phyloP scores from a whole-genome alignment of 1,284 basidiomycete genomes.

The Sporisorium exsertum region DNA sequence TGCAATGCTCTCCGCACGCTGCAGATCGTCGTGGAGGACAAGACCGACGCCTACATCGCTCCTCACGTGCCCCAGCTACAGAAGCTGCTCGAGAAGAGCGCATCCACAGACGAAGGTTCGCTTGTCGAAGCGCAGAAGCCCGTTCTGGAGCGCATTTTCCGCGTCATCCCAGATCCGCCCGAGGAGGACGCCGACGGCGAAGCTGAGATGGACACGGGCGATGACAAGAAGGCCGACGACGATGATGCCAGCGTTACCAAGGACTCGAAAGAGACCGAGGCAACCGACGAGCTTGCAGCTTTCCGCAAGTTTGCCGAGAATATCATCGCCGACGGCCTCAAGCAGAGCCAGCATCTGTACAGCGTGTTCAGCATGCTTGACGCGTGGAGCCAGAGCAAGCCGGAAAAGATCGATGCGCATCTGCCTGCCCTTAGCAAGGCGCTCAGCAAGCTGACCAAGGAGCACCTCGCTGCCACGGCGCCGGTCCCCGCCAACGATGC shows the following conservation, averaged over 20 bases:
- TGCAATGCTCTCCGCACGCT: conserved; percentile 89
- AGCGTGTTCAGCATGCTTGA: conserved; percentile 88
- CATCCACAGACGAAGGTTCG: conserved; percentile 49
- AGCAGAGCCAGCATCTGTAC: conserved; percentile 78
- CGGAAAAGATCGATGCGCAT: conserved; percentile 85
- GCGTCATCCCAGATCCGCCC: conserved; percentile 76
- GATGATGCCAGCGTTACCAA: conserved; percentile 27
- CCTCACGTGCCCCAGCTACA: conserved; percentile 84
- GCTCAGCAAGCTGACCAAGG: conserved; percentile 86
- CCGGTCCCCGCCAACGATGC: conserved; percentile 55
- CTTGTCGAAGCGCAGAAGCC: conserved; percentile 61
- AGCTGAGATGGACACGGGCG: conserved; percentile 72
- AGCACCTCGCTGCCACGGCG: conserved; percentile 78
- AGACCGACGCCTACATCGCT: conserved; percentile 85
- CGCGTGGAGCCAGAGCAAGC: conserved; percentile 84
- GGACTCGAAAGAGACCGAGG: conserved; percentile 31
- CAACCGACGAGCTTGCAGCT: conserved; percentile 75
- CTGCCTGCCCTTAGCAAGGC: conserved; percentile 83
- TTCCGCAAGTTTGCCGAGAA: conserved; percentile 83
- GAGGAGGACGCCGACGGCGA: conserved; percentile 57
- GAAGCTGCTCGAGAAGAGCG: conserved; percentile 77
- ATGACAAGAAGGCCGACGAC: conserved; percentile 79
- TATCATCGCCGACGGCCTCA: conserved; percentile 84
- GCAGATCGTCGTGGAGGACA: conserved; percentile 84
- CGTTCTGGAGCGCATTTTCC: conserved; percentile 86